Conservation (phyloP, 2,329 filamentous ascomycete genomes). For the Chaetomium olivaceum region DNA sequence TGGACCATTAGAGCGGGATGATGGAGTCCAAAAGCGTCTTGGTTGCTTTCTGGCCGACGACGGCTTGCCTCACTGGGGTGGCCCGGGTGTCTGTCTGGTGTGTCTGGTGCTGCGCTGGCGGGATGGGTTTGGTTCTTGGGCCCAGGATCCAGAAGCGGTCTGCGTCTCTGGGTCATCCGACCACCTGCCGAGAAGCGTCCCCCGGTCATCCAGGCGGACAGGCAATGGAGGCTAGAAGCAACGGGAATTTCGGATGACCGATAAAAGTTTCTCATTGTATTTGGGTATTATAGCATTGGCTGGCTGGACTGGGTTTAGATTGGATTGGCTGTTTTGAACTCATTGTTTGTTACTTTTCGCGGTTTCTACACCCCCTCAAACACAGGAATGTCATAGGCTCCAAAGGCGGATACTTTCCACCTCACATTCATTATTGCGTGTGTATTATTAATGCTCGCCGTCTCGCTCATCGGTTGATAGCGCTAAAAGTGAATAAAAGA, state of each 20-base stretch:
- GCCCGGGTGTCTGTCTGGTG: background rate
- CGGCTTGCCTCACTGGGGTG: background rate
- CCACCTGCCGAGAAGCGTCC: background rate
- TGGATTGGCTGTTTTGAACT: constrained; percentile 10
- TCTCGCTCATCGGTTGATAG: background rate
- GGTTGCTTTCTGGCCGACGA: background rate
- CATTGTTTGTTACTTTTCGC: background rate
- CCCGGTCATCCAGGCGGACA: constrained; percentile 1
- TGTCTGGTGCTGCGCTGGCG: constrained; percentile 14
- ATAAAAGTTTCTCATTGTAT: constrained; percentile 9
- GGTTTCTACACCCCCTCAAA: background rate
- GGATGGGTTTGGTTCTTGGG: background rate
- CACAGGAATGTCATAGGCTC: constrained; percentile 1
- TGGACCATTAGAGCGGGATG: background rate
- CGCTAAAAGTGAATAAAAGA: background rate
- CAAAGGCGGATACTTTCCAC: constrained; percentile 8
- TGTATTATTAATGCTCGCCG: background rate
- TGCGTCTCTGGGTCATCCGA: constrained; percentile 9
- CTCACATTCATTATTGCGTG: background rate
- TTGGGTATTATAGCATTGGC: constrained; percentile 9
- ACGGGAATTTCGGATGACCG: constrained; percentile 11
- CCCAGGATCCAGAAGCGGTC: constrained; percentile 8
- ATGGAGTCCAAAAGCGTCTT: background rate
- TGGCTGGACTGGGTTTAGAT: constrained; percentile 7
- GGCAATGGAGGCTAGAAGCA: background rate